A percentile compares a stretch with the other conserved stretches of the same genome.
These are phyloP conservation scores for Drosera spatulata DNA, from an alignment of 179 eudicot genomes.

Conservation along the genomic window DNA sequence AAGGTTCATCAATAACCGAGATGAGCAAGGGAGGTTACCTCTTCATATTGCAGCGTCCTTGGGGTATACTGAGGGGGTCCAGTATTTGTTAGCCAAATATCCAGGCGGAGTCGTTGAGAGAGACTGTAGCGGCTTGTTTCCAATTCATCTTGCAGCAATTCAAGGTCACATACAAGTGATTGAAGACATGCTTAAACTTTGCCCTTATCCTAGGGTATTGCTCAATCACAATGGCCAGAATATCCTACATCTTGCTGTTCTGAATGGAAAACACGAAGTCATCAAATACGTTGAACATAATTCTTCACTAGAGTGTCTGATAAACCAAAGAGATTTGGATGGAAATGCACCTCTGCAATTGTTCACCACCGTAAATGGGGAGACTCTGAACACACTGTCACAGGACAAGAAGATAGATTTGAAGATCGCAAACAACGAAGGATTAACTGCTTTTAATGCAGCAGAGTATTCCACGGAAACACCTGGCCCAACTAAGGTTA, in stretches of 20 bases:
- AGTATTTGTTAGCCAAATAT: not conserved
- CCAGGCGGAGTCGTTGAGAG: not conserved
- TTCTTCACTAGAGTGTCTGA: constrained; percentile 7
- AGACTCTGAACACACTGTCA: constrained; percentile 1
- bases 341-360: constrained; percentile 13
- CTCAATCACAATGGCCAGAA: constrained; percentile 6
- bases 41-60: constrained; percentile 9
- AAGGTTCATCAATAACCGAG: constrained; percentile 1
- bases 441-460: constrained; percentile 6
- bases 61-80: not conserved
- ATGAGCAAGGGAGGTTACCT: constrained; percentile 5
- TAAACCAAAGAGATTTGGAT: constrained; percentile 8
- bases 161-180: constrained; percentile 5
- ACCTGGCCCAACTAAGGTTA: not conserved
- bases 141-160: constrained; percentile 3
- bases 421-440: constrained; percentile 5
- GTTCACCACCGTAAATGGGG: constrained; percentile 2
- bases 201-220: constrained; percentile 10
- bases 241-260: constrained; percentile 9
- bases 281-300: constrained; percentile 2
- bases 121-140: not conserved
- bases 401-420: constrained; percentile 15
- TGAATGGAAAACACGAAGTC: constrained; percentile 6
- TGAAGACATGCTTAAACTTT: constrained; percentile 3
- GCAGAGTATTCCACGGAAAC: constrained; percentile 4